These are phyloP conservation scores for Bothriochloa decipiens DNA, from an alignment of 176 grass and related monocot species.

Conservation along the genomic window DNA sequence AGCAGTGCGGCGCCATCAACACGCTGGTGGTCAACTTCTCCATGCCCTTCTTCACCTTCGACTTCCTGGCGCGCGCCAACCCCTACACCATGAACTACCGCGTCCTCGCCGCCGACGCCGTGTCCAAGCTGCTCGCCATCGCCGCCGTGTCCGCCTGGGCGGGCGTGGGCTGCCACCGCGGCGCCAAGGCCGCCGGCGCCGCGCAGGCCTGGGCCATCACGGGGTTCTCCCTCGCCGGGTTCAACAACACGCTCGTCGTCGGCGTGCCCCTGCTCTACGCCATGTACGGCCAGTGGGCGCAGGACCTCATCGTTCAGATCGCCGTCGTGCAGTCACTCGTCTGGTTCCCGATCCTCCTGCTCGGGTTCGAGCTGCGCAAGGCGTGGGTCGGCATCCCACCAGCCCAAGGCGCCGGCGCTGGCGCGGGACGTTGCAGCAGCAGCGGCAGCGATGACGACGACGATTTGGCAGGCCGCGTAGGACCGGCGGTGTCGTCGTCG, in stretches of 20 bases:
- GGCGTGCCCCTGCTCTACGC: slow-evolving; percentile 57
- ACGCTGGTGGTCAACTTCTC: slow-evolving; percentile 60
- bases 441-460: neutral
- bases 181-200: neutral
- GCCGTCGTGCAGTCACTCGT: slow-evolving; percentile 73
- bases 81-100: slow-evolving; percentile 61
- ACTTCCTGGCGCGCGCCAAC: slow-evolving; percentile 60
- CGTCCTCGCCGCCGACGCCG: slow-evolving; percentile 57
- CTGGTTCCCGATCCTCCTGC: slow-evolving; percentile 61
- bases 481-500: neutral
- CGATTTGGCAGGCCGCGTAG: neutral
- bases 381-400: neutral
- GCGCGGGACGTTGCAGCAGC: neutral
- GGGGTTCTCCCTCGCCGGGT: slow-evolving; percentile 63
- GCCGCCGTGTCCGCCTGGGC: slow-evolving; percentile 34
- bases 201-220: slow-evolving; percentile 58
- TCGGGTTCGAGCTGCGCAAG: slow-evolving; percentile 72
- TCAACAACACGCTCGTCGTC: slow-evolving; percentile 78
- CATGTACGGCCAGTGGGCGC: slow-evolving; percentile 66
- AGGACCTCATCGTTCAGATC: slow-evolving; percentile 78
- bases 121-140: slow-evolving; percentile 49
- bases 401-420: neutral
- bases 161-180: neutral
- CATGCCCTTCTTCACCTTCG: slow-evolving; percentile 75
- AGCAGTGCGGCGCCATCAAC: slow-evolving; percentile 61